These are phyloP conservation scores for Corymbia maculata DNA, from an alignment of 345 rosid species.

Conservation along the genomic window DNA sequence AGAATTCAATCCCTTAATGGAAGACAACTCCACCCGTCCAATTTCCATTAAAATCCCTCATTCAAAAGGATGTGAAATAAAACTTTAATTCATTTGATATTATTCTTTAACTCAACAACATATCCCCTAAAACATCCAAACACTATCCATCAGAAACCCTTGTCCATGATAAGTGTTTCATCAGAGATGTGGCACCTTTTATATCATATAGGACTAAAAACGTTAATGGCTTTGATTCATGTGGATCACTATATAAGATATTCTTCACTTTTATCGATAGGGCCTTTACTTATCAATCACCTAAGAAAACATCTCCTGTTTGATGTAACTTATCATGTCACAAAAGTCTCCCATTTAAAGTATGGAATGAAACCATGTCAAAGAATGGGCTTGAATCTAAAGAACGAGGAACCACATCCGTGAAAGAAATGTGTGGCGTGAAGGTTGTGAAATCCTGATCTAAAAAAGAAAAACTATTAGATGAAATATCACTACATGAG, in stretches of 20 bases:
- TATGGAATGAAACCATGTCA: neutral
- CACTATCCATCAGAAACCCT: neutral
- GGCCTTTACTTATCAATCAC: neutral
- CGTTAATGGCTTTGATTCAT: neutral
- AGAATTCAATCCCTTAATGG: neutral
- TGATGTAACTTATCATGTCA: neutral
- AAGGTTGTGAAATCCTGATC: neutral
- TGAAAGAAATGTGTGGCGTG: neutral
- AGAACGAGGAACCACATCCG: neutral
- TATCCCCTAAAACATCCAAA: neutral
- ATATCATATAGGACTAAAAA: neutral
- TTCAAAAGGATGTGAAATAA: neutral
- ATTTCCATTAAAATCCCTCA: neutral
- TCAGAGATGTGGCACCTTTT: neutral
- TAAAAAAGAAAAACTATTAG: neutral
- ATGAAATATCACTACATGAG: neutral
- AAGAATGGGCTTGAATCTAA: neutral
- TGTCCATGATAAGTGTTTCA: neutral
- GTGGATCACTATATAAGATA: neutral
- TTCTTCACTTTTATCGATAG: neutral
- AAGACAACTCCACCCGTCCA: neutral
- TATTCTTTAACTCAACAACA: neutral
- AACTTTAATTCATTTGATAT: neutral
- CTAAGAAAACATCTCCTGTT: neutral
- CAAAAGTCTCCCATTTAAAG: neutral